These are phyloP conservation scores for Penicillium glabrum DNA, from an alignment of 2,329 filamentous ascomycete species.

Conservation along the genomic window DNA sequence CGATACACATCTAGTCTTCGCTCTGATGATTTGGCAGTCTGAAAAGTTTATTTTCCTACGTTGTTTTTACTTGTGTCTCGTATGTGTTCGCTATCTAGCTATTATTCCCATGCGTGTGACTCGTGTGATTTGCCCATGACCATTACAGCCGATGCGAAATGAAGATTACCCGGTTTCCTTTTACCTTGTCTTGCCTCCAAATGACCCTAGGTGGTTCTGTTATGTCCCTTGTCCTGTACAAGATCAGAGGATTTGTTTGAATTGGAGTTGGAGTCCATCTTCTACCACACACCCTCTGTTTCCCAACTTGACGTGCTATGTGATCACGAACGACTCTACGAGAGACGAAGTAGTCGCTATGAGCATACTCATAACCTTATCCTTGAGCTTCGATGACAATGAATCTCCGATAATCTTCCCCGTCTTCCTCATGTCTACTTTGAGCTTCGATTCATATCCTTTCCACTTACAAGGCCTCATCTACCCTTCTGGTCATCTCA, in stretches of 20 bases:
- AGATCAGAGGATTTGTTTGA: not conserved
- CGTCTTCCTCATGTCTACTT: not conserved
- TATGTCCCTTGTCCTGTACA: constrained; percentile 11
- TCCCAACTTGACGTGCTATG: constrained; percentile 7
- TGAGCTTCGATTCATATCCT: constrained; percentile 2
- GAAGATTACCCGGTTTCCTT: constrained; percentile 23
- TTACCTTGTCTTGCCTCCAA: constrained; percentile 5
- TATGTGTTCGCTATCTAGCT: constrained; percentile 28
- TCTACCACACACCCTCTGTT: not conserved
- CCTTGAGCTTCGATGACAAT: constrained; percentile 1
- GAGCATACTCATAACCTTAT: constrained; percentile 2
- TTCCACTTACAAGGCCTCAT: constrained; percentile 7
- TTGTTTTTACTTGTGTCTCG: constrained; percentile 21
- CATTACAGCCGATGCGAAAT: constrained; percentile 36
- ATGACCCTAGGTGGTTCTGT: constrained; percentile 13
- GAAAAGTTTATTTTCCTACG: constrained; percentile 36
- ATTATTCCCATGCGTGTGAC: constrained; percentile 35
- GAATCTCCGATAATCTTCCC: not conserved
- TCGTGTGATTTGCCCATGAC: constrained; percentile 35
- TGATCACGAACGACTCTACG: constrained; percentile 13
- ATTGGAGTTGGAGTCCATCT: not conserved
- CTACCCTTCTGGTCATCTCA: not conserved
- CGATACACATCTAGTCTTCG: constrained; percentile 34
- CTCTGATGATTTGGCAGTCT: constrained; percentile 36
- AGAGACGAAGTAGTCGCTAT: constrained; percentile 15